Evolutionary conservation across 2,329 filamentous ascomycete species (phyloP).

Genomic region (Ophiocordyceps camponoti-leonardi): DNA sequence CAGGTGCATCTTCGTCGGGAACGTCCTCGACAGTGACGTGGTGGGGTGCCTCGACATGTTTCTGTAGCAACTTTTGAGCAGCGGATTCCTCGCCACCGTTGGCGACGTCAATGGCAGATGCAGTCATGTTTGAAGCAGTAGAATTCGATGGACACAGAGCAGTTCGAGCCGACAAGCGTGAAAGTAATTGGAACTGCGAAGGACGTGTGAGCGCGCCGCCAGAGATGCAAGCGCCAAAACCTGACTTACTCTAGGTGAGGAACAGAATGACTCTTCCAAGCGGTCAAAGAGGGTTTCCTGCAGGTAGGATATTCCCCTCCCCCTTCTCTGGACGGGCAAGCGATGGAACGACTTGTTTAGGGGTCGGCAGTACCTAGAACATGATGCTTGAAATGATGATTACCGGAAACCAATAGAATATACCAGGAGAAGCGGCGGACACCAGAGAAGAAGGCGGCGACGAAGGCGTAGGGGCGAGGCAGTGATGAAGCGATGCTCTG

Average conservation of each 20-base stretch:
- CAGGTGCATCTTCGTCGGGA: constrained; percentile 59
- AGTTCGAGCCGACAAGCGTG: not conserved
- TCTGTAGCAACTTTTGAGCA: constrained; percentile 46
- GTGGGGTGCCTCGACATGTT: constrained; percentile 36
- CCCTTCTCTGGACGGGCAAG: not conserved
- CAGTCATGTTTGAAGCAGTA: constrained; percentile 16
- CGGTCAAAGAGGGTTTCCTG: not conserved
- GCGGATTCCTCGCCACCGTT: constrained; percentile 28
- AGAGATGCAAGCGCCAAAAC: not conserved
- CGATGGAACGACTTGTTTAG: constrained; percentile 1
- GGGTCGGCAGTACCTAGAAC: constrained; percentile 18
- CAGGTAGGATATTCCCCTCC: not conserved
- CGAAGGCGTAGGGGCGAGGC: constrained; percentile 9
- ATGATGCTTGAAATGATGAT: constrained; percentile 18
- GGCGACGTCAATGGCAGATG: constrained; percentile 15
- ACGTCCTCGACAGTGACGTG: constrained; percentile 65
- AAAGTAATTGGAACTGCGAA: not conserved
- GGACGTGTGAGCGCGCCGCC: not conserved
- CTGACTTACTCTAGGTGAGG: not conserved
- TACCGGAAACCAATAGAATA: constrained; percentile 22
- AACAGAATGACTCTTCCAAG: not conserved
- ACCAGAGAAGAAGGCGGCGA: constrained; percentile 9
- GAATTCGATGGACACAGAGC: not conserved
- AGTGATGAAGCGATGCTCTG: constrained; percentile 9
- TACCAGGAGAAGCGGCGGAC: constrained; percentile 21